Evolutionary conservation across 192 early-diverging fungal species (phyloP), one percentile per base, ranked within the genome.

Genomic region (Coemansia sp.): DNA sequence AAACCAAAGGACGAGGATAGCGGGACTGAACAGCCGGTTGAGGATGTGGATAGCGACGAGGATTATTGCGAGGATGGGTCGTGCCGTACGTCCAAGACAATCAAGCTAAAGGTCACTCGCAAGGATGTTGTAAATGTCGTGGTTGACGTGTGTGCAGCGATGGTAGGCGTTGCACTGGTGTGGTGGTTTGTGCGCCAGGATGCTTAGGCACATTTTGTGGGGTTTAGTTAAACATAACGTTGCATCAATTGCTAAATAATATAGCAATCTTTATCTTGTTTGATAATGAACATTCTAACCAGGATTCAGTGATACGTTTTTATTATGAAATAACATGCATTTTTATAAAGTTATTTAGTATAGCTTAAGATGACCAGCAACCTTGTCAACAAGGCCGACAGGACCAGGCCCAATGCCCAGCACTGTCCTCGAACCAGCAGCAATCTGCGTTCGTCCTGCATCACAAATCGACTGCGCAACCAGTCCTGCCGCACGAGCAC

Each of bases 401-500:
- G 85, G 82, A 20, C 92, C 96, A 21, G 97, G 97, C 4, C 97
- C 97, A 60, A 99, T 88, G 4, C 91, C 97, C 31, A 95, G 72
- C 9, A 99, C 97, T 2, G 97, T 99, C 28, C 85, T 75, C 7
- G 93, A 93, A 28, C 93, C 93, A 36, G 94, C 86, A 23, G 90
- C 91, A 59, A 99, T 76, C 62, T 82, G 79, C 5, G 79, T 82
- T 7, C 79, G 79, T 10, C 97, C 97, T 6, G 97, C 97, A 75
- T 99, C 97, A 25, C 84, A 84, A 59, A 97, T 95, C 49, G 83
- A 86, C 65, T 74, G 70, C 2, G 70, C 63, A 10, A 74, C 68
- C 12, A 82, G 64, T 1, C 79, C 79, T 5, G 54, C 18, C 2
- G 31, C 31, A 18, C 56, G 61, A 0, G 79, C 79, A 48, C 34